phyloP scores from a whole-genome alignment of 2,329 filamentous ascomycete species.

The Elsinoe fawcettii region DNA sequence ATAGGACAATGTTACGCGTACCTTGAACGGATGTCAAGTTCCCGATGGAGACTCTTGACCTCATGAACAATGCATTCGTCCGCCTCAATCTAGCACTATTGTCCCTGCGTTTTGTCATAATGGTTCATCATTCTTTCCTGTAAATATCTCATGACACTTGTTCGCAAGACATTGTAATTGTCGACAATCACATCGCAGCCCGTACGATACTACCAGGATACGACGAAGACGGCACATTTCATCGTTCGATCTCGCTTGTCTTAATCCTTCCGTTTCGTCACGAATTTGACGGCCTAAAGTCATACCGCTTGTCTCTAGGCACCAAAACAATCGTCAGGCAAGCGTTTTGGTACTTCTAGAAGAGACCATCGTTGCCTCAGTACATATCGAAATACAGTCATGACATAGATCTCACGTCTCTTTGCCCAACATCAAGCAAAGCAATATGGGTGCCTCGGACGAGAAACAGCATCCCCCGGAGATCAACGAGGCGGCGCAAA shows the following conservation, averaged over 20 bases:
- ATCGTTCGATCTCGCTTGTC: conserved; percentile 4
- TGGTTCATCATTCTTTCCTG: not conserved
- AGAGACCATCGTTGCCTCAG: not conserved
- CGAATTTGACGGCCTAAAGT: not conserved
- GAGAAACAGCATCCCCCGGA: not conserved
- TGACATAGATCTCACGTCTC: not conserved
- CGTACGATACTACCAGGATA: too few relatives aligned
- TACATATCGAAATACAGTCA: not conserved
- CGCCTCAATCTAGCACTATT: not conserved
- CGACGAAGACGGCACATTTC: not conserved
- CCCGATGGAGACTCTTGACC: not conserved
- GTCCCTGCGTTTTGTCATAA: not conserved
- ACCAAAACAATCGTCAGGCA: not conserved
- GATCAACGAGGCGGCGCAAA: not conserved
- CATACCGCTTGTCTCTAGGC: not conserved
- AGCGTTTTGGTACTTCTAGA: not conserved
- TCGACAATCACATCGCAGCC: not conserved
- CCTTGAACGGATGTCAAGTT: not conserved
- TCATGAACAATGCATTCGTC: not conserved
- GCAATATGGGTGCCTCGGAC: conserved; percentile 1
- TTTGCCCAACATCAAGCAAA: conserved; percentile 21
- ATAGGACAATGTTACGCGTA: not conserved
- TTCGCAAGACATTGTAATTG: not conserved
- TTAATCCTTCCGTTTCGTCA: conserved; percentile 1
- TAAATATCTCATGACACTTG: not conserved